Conservation (phyloP, 2,329 filamentous ascomycete species). For the Taxawa tesnikishii region DNA sequence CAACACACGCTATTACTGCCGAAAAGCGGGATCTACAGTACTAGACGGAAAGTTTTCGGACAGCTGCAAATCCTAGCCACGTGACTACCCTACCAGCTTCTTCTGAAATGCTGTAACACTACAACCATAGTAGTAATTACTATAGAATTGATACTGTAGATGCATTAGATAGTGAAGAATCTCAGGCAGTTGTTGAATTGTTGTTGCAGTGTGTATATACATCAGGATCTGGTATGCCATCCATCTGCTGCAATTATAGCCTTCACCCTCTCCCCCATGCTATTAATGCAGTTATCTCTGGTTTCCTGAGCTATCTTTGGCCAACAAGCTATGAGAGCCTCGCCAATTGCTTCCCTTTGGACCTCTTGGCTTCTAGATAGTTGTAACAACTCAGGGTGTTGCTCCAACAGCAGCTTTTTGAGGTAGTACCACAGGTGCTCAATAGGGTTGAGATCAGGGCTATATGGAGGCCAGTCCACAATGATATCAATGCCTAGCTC, state of each 20-base stretch:
- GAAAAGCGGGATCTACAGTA: too few relatives aligned
- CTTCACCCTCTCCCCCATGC: slow-evolving; percentile 1
- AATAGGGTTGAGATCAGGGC: slow-evolving; percentile 2
- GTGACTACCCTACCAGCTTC: too few relatives aligned
- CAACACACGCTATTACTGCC: too few relatives aligned
- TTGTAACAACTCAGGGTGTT: slow-evolving; percentile 2
- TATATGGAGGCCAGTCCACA: slow-evolving; percentile 1
- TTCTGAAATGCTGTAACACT: too few relatives aligned
- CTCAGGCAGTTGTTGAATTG: too few relatives aligned
- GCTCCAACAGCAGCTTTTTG: slow-evolving; percentile 2
- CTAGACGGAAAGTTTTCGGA: too few relatives aligned
- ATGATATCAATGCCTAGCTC: background rate
- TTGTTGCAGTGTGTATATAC: too few relatives aligned
- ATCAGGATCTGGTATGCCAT: background rate
- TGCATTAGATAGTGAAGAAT: too few relatives aligned
- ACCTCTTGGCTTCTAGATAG: background rate
- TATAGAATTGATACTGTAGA: too few relatives aligned
- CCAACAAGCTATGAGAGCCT: slow-evolving; percentile 1
- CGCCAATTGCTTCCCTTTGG: background rate
- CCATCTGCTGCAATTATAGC: too few relatives aligned
- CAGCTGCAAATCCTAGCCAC: too few relatives aligned
- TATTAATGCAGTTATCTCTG: background rate
- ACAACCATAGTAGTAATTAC: too few relatives aligned
- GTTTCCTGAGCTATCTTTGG: background rate
- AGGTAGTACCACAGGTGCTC: slow-evolving; percentile 3